Percentiles rank a stretch among this genome's conserved stretches.
Evolutionary conservation across 805 yeast species (phyloP).

Genomic region (Yamadazyma philogaea): DNA sequence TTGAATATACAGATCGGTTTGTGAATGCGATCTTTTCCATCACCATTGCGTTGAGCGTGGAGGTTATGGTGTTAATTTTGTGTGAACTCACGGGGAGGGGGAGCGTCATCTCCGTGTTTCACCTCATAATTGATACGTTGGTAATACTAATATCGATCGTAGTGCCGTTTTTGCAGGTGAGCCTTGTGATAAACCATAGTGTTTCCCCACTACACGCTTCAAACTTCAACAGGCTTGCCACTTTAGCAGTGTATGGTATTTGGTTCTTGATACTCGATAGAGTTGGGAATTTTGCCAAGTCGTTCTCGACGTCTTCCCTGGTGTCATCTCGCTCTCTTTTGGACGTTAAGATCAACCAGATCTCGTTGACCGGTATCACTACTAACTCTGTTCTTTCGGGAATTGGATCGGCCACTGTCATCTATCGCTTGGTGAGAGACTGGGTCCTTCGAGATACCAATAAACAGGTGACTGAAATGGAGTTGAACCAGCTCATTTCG

Average conservation of each 20-base stretch:
- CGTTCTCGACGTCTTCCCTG: background rate
- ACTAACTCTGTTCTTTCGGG: slow-evolving; percentile 51
- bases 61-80: slow-evolving; percentile 33
- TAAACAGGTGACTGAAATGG: slow-evolving; percentile 22
- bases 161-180: slow-evolving; percentile 42
- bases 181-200: slow-evolving; percentile 28
- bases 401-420: slow-evolving; percentile 49
- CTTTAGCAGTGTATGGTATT: slow-evolving; percentile 10
- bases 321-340: slow-evolving; percentile 23
- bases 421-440: slow-evolving; percentile 22
- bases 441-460: background rate
- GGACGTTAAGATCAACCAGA: slow-evolving; percentile 44
- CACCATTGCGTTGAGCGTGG: slow-evolving; percentile 29
- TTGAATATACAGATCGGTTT: slow-evolving; percentile 1
- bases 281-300: slow-evolving; percentile 23
- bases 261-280: slow-evolving; percentile 37
- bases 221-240: background rate
- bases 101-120: slow-evolving; percentile 32
- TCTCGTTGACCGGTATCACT: slow-evolving; percentile 49
- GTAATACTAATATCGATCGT: slow-evolving; percentile 38
- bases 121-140: slow-evolving; percentile 35
- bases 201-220: slow-evolving; percentile 18
- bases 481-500: slow-evolving; percentile 31
- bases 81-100: slow-evolving; percentile 30
- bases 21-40: slow-evolving; percentile 28